A percentile compares a stretch with the other conserved stretches of the same genome.
These are phyloP conservation scores for Phaeosphaeria sp. DNA, from an alignment of 2,329 filamentous ascomycete species.

Conservation along the genomic window DNA sequence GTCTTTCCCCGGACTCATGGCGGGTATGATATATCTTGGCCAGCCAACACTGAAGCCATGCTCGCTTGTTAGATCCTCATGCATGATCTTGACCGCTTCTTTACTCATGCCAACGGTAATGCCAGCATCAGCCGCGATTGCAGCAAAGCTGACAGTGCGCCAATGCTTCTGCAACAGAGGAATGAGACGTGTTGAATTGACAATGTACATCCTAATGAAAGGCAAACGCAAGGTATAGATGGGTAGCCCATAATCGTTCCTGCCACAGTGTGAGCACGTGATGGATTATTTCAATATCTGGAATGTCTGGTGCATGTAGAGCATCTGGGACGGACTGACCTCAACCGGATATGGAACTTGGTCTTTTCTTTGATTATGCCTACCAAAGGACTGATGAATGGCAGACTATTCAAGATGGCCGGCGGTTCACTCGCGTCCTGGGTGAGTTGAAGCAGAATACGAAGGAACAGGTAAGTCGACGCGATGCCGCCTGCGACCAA, in stretches of 20 bases:
- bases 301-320: background rate
- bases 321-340: background rate
- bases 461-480: constrained; percentile 4
- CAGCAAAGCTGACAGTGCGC: constrained; percentile 3
- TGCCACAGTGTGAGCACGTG: background rate
- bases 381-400: constrained; percentile 3
- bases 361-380: constrained; percentile 1
- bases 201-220: constrained; percentile 1
- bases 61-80: constrained; percentile 2
- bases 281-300: background rate
- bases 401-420: background rate
- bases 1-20: constrained; percentile 1
- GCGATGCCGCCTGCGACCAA: constrained; percentile 1
- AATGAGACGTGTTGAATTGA: constrained; percentile 1
- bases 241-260: background rate
- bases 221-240: constrained; percentile 4
- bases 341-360: constrained; percentile 1
- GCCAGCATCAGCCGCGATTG: constrained; percentile 1
- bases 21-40: constrained; percentile 2
- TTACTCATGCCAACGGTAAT: constrained; percentile 3
- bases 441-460: background rate
- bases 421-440: constrained; percentile 1
- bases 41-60: constrained; percentile 5
- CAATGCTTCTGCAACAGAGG: constrained; percentile 4
- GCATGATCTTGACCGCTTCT: constrained; percentile 3